These are phyloP conservation scores for Triticum turgidum DNA, from an alignment of 176 grass and related monocot species.

Conservation along the genomic window DNA sequence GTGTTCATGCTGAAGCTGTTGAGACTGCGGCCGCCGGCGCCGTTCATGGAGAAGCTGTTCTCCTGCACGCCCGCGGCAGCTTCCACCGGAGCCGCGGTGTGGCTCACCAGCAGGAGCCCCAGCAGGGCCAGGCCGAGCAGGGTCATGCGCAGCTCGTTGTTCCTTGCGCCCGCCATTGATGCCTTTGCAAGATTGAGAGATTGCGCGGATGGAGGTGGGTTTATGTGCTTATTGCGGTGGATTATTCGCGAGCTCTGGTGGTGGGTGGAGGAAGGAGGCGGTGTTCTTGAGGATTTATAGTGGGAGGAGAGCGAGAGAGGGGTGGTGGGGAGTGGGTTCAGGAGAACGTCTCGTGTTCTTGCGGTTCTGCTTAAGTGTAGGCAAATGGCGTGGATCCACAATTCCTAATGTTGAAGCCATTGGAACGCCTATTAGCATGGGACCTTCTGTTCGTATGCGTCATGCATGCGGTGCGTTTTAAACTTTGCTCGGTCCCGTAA, in stretches of 20 bases:
- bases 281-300: slow-evolving; percentile 39
- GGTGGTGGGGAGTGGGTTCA: slow-evolving; percentile 34
- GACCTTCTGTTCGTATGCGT: not conserved
- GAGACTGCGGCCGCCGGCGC: not conserved
- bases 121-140: slow-evolving; percentile 42
- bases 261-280: not conserved
- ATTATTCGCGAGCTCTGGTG: not conserved
- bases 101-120: slow-evolving; percentile 37
- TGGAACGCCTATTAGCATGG: not conserved
- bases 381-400: not conserved
- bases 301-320: not conserved
- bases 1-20: slow-evolving; percentile 51
- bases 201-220: not conserved
- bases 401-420: slow-evolving; percentile 2
- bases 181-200: not conserved
- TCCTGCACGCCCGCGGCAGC: not conserved
- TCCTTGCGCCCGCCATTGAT: slow-evolving; percentile 31
- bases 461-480: not conserved
- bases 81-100: slow-evolving; percentile 25
- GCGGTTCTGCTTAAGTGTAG: slow-evolving; percentile 29
- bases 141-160: slow-evolving; percentile 45
- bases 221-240: slow-evolving; percentile 21
- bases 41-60: slow-evolving; percentile 45
- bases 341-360: not conserved
- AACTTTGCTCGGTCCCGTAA: not conserved